Base-by-base conservation (phyloP, 1,284 basidiomycete species). In the Tilletia indica region DNA sequence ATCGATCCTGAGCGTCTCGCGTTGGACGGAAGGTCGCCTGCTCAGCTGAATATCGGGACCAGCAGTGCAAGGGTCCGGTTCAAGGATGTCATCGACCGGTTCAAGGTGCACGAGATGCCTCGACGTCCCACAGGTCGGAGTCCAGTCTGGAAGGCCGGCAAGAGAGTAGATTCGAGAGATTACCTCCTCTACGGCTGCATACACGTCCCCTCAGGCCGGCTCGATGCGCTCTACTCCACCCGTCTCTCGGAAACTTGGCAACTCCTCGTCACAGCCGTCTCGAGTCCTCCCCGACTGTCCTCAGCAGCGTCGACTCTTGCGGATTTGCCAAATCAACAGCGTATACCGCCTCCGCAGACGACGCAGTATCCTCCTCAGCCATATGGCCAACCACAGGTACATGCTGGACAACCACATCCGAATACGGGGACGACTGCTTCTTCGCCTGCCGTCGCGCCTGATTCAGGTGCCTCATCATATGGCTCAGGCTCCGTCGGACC, bases 151-250 rank as follows among this genome's bases (percentile, higher is more conserved):
- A 86, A 90, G 6, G 91, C 89, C 0, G 94, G 94, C 3, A 87
- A 91, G 76, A 86, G 90, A 56, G 89, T 93, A 4, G 89, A 93
- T 79, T 88, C 87, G n/a, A 31, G 88, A 91, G 93, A 95, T 84
- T 94, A 93, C 84, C 88, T 99, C 42, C 87, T 99, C 36, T 98
- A 97, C 83, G 96, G 95, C 16, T 90, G 93, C 31, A 87, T 96
- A 64, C 95, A 97, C 84, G 89, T 97, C 1, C 95, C 96, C 0
- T 91, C 92, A 0, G 90, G 93, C 12, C 88, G 94, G 63, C 86
- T 98, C 36, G 93, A 97, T 76, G 95, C 93, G 0, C 86, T 98
- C 31, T 97, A 93, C 76, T 93, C 93, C 0, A 91, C 90, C 11
- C 88, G 95, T 4, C 78, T 97, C 19, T 82, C 85, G 0, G 83